Base-by-base conservation (phyloP, 139 green algal species). In the Chara braunii region DNA sequence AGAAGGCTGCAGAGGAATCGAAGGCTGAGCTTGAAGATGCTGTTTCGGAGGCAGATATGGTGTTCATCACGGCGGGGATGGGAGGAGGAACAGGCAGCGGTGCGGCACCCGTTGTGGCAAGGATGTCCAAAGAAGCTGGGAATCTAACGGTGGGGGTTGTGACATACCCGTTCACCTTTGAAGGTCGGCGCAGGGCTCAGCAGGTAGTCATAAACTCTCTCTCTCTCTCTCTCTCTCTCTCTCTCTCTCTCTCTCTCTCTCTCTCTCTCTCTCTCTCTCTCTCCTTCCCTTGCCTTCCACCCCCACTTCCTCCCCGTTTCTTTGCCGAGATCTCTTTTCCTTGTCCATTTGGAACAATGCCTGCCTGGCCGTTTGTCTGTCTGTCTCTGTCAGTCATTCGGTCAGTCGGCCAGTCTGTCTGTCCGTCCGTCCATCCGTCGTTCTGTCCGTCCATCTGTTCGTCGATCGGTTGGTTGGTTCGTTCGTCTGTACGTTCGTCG, bases 81-180 rank as follows among this genome's bases (percentile, higher is more conserved):
- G 65, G 65, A 23, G 65, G 65, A 26, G 65, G 65, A 23, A 74
- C 91, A 12, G 91, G 91, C 43, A 92, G 81, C 24, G 91, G 91
- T 5, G 87, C 90, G 18, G 91, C 91, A 0, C 89, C 91, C 6
- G 83, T 95, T 0, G 88, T 96, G 6, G 91, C 91, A 0, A 60
- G 81, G 14, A 57, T 90, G 22, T 81, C 88, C 6, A 89, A 87
- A 56, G 81, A 87, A 14, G 56, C 78, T 60, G 89, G 89, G 26
- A 83, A 86, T 31, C 74, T 96, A 2, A 95, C 90, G 3, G 86
- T 96, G 8, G 90, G 82, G 32, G 85, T 95, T n/a, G 90, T 95
- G 12, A 96, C 88, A 3, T 89, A 88, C 59, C 91, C 91, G 1
- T 97, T 97, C 83, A 84, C 80, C 35, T 97, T 97, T 60, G 91